Conservation (phyloP, 257 asterid genomes). For the Perilla frutescens region DNA sequence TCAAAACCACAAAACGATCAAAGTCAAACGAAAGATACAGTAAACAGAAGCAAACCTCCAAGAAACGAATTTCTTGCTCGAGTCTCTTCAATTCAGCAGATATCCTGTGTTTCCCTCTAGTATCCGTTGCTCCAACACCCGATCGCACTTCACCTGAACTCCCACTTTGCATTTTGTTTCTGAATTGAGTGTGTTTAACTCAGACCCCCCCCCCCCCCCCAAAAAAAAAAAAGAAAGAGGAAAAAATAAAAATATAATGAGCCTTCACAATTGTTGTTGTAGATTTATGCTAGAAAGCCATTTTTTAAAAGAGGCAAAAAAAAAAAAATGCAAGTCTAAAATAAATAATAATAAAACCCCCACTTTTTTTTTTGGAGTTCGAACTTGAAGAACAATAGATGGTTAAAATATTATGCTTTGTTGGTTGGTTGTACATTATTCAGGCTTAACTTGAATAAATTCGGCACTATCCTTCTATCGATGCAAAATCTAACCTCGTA, state of each 20-base stretch:
- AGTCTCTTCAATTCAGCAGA: slow-evolving; percentile 93
- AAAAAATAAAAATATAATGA: not conserved
- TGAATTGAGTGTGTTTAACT: not conserved
- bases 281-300: slow-evolving; percentile 33
- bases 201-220: too few species aligned
- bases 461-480: too few species aligned
- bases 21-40: slow-evolving; percentile 27
- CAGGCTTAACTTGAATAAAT: too few species aligned
- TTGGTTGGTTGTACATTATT: too few species aligned
- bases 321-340: not conserved
- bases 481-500: too few species aligned
- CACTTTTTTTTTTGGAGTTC: too few species aligned
- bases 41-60: slow-evolving; percentile 63
- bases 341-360: too few species aligned
- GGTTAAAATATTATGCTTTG: too few species aligned
- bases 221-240: not conserved
- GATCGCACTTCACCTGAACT: slow-evolving; percentile 67
- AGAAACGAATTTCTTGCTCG: slow-evolving; percentile 91
- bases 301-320: slow-evolving; percentile 14
- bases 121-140: slow-evolving; percentile 60
- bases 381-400: too few species aligned
- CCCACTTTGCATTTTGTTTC: slow-evolving; percentile 61
- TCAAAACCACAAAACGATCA: slow-evolving; percentile 11
- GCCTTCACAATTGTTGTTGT: slow-evolving; percentile 17
- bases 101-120: slow-evolving; percentile 89